Base-by-base conservation (phyloP, 495 filamentous ascomycete genomes). In the Parmelia sp. region DNA sequence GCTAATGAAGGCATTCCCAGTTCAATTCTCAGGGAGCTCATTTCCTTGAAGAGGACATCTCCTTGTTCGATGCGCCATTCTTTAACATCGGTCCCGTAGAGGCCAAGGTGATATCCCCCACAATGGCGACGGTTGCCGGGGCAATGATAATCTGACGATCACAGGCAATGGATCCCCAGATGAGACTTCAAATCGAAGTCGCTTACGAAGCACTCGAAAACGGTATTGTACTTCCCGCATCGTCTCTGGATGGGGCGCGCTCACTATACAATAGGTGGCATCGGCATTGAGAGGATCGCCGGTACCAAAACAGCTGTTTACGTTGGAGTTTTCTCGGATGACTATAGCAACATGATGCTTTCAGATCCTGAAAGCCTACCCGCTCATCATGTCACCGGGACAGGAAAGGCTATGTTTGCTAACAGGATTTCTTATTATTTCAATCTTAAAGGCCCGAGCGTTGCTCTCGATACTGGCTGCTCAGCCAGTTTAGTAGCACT, bases 201-300 rank as follows among this genome's bases (percentile, higher is more conserved):
- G 75, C 80, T 21, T 89, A 86, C 55, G 83, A 88, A 63, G 80
- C 79, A 0, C 71, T 88, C 15, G 85, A 89, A 65, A 83, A 80
- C 70, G 66, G 56, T 40, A 6, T 5, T 37, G 12, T 37, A 6
- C 36, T 37, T 37, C 36, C 6, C 5, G 36, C 36, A 6, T 12
- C 5, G 5, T 12, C 36, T 6, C 36, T 6, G 12, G 36, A 37
- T 37, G 36, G 6, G 12, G 5, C 6, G 5, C 6, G 36, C 36
- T 37, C 6, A 37, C 12, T 6, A 37, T 12, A 5, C 6, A 12
- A 37, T 37, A 37, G 36, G 36, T 6, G 61, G 66, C 27, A 21
- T 65, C 27, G 37, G 62, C 4, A 33, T 65, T 4, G 45, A 61
- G 36, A 33, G 3, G 7, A 31, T 65, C 4, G 40, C 66, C 11